These are phyloP conservation scores for Stephanodiscus minutulus DNA, from an alignment of 108 stramenopile genomes.

Conservation along the genomic window DNA sequence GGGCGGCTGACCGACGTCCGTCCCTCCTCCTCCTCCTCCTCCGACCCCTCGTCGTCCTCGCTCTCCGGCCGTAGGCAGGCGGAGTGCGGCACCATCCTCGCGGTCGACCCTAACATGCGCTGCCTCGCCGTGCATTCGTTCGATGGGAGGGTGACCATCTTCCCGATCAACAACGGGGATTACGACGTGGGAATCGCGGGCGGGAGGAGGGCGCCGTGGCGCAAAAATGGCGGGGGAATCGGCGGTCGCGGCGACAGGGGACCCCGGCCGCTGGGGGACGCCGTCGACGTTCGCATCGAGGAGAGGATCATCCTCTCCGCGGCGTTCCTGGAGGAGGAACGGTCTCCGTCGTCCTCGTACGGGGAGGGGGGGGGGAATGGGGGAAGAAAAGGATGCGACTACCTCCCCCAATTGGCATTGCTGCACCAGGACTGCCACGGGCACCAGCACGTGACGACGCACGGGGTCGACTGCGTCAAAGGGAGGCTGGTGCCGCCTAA, in stretches of 20 bases:
- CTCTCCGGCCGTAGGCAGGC: constrained; percentile 44
- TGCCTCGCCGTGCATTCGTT: constrained; percentile 80
- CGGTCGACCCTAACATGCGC: constrained; percentile 62
- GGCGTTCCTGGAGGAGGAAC: constrained; percentile 52
- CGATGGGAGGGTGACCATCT: constrained; percentile 70
- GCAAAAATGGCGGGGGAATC: background rate
- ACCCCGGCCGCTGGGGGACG: constrained; percentile 47
- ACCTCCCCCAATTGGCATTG: constrained; percentile 68
- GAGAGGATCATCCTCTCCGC: constrained; percentile 68
- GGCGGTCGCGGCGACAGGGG: background rate
- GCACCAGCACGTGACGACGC: constrained; percentile 68
- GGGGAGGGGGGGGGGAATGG: background rate
- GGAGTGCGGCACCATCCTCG: constrained; percentile 67
- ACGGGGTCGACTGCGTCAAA: constrained; percentile 56
- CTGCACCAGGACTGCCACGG: constrained; percentile 80
- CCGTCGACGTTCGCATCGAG: constrained; percentile 79
- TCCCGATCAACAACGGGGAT: constrained; percentile 54
- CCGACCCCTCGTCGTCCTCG: constrained; percentile 6
- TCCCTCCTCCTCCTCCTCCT: no score
- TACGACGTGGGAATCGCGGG: constrained; percentile 18
- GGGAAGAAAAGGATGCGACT: background rate
- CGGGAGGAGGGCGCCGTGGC: constrained; percentile 4
- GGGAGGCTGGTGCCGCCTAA: constrained; percentile 44
- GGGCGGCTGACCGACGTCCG: constrained; percentile 51
- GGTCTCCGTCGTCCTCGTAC: no score